Base-by-base conservation (phyloP, 2,329 filamentous ascomycete genomes). In the Cladosporium sphaerospermum region DNA sequence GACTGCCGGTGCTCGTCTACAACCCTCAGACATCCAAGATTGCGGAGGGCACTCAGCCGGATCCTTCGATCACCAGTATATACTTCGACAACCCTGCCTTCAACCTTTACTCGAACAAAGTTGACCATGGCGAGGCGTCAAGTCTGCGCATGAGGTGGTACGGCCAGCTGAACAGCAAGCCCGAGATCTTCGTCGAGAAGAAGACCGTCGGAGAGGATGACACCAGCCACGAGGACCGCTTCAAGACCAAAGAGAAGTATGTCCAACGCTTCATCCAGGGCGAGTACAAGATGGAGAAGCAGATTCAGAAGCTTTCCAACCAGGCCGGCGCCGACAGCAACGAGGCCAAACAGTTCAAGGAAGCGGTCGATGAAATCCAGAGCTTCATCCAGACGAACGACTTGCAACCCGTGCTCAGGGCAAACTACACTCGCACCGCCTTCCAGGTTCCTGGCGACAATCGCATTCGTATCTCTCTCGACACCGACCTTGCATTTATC, bases 371-470 rank as follows among this genome's bases (percentile, higher is more conserved):
- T 44, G 82, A 85, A 56, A 88, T 97, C 39, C 89, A 96, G 67
- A 75, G 78, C 1, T 92, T 95, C 63, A 83, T 96, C 67, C 81
- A 82, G 64, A 79, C 87, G 45, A 82, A 88, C 64, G 80, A 87
- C 52, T 76, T 99, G 13, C 83, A 92, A 67, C 93, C 93, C 4
- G 80, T 96, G 32, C 71, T 99, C 50, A 84, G 93, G 47, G 93
- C 93, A 57, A 96, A 95, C 72, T 97, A 97, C 69, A 88, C 85
- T 37, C 87, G 93, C 57, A 95, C 90, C 1, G 93, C 93, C 1
- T 99, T 97, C 75, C 93, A 99, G 71, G 96, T 96, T 60, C 93
- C 93, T 5, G 83, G 88, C 11, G 91, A 99, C 67, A 84, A 95
- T 69, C 86, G 88, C 16, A 85, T 99, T 44, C 84, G 93, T 52